Evolutionary conservation across 306 rosid species (phyloP).

Genomic region (Gleditsia sinensis): DNA sequence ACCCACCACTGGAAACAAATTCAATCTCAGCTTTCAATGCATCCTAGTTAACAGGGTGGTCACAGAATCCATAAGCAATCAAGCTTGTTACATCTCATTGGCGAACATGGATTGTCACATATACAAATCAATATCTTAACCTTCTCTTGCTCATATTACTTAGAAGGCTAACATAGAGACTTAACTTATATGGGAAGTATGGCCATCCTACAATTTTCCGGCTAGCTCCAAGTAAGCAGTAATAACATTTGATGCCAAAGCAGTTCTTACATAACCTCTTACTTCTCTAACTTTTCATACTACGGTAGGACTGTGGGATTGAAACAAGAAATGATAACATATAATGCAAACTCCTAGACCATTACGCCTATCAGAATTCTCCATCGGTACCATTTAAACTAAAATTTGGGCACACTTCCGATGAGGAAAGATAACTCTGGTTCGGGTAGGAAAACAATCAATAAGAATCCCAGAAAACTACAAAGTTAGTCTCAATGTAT

Average conservation of each 20-base stretch:
- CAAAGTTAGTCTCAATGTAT: not conserved
- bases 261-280: not conserved
- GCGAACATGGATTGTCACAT: not conserved
- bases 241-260: not conserved
- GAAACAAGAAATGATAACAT: not conserved
- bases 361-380: not conserved
- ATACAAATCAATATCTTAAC: not conserved
- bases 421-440: not conserved
- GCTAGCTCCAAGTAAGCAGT: not conserved
- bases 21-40: not conserved
- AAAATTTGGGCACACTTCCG: not conserved
- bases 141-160: not conserved
- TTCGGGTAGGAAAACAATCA: not conserved
- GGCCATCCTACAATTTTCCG: not conserved
- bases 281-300: not conserved
- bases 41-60: not conserved
- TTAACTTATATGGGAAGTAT: slow-evolving; percentile 8
- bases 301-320: not conserved
- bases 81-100: not conserved
- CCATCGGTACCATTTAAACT: not conserved
- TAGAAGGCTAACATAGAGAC: not conserved
- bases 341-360: not conserved
- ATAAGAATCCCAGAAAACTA: not conserved
- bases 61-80: not conserved
- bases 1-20: not conserved